A percentile compares a stretch with the other conserved stretches of the same genome.
Evolutionary conservation across 208 protist species (phyloP).

Genomic region (Wallacemonas sp.): DNA sequence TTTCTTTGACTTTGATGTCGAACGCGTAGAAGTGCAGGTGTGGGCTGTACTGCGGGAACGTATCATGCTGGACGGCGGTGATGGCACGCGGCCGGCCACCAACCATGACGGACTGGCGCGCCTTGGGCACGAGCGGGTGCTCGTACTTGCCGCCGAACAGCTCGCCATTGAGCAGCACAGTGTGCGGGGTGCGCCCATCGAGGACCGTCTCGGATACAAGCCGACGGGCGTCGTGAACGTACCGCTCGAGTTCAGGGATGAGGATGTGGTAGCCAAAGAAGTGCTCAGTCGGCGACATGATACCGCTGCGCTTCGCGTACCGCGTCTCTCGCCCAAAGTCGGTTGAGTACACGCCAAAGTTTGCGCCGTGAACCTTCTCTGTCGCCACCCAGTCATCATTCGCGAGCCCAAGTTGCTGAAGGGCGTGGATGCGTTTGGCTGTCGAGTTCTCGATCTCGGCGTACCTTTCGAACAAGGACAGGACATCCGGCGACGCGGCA

Average conservation of each 20-base stretch:
- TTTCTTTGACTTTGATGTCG: constrained; percentile 78
- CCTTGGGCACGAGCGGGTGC: constrained; percentile 63
- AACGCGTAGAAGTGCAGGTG: constrained; percentile 89
- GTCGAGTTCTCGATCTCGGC: constrained; percentile 85
- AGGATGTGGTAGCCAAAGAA: constrained; percentile 89
- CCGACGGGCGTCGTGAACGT: constrained; percentile 37
- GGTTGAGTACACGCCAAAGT: constrained; percentile 87
- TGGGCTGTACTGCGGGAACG: constrained; percentile 89
- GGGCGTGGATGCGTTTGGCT: constrained; percentile 52
- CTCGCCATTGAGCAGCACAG: constrained; percentile 80
- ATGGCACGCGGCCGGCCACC: constrained; percentile 47
- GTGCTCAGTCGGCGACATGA: constrained; percentile 75
- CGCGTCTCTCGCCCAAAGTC: constrained; percentile 49
- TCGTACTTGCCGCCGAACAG: constrained; percentile 90
- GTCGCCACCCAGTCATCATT: constrained; percentile 89
- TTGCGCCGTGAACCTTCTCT: constrained; percentile 89
- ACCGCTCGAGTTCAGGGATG: constrained; percentile 61
- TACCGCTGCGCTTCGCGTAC: constrained; percentile 82
- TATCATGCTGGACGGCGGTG: constrained; percentile 69
- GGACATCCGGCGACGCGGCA: constrained; percentile 20
- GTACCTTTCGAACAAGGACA: constrained; percentile 73
- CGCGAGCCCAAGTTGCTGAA: constrained; percentile 46
- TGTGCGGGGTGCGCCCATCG: constrained; percentile 27
- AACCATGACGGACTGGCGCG: constrained; percentile 55
- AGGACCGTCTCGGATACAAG: constrained; percentile 34